Percentiles rank a stretch among this genome's conserved stretches.
Conservation (phyloP, 768 basidiomycete genomes). For the Russula olivacea region DNA sequence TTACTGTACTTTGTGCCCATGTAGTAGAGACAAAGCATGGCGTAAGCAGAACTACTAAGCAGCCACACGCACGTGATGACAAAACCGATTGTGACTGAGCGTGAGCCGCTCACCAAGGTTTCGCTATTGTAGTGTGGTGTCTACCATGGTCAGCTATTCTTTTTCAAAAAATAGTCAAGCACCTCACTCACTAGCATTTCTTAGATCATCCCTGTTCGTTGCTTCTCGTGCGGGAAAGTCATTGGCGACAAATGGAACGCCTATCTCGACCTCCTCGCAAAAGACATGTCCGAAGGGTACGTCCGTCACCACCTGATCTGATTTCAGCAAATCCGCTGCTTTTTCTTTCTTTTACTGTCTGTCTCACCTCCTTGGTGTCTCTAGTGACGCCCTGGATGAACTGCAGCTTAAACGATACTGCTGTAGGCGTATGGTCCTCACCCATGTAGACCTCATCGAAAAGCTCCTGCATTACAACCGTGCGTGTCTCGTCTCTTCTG, state of each 20-base stretch:
- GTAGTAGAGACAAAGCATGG: no score
- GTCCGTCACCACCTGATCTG: slow-evolving; percentile 30
- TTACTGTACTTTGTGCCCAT: no score
- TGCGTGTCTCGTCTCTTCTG: slow-evolving; percentile 36
- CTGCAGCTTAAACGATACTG: slow-evolving; percentile 91
- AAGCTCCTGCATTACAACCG: slow-evolving; percentile 96
- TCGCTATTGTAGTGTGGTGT: no score
- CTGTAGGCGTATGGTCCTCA: slow-evolving; percentile 94
- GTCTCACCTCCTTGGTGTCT: not conserved
- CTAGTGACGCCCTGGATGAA: slow-evolving; percentile 83
- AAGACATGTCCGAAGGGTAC: slow-evolving; percentile 85
- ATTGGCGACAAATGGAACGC: slow-evolving; percentile 94
- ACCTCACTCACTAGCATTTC: not conserved
- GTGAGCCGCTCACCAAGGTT: no score
- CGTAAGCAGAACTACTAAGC: not conserved
- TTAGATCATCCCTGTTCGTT: slow-evolving; percentile 93
- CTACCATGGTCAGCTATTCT: slow-evolving; percentile 1
- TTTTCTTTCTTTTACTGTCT: not conserved
- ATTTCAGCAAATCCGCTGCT: not conserved
- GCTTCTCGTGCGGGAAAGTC: slow-evolving; percentile 96
- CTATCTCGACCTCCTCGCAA: slow-evolving; percentile 75
- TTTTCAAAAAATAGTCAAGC: not conserved
- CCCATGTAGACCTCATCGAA: slow-evolving; percentile 96
- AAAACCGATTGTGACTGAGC: not conserved
- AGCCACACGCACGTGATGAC: not conserved